phyloP scores from a whole-genome alignment of 768 basidiomycete genomes.

The Lepiota subincarnata region DNA sequence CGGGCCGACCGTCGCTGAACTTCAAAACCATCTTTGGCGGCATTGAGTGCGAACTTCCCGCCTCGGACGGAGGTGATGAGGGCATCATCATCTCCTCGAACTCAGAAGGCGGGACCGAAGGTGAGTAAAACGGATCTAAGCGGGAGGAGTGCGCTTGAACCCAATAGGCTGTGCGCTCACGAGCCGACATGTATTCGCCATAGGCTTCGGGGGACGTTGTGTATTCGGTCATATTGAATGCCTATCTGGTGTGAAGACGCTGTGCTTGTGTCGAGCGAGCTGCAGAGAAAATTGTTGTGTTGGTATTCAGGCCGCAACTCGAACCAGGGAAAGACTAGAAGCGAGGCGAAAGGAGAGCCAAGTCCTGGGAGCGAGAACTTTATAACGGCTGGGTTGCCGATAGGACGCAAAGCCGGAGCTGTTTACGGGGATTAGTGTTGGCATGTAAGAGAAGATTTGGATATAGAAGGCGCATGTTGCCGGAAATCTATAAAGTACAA shows the following conservation, averaged over 20 bases:
- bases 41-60: slow-evolving; percentile 45
- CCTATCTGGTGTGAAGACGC: not conserved
- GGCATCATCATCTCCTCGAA: slow-evolving; percentile 38
- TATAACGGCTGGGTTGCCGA: slow-evolving; percentile 29
- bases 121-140: slow-evolving; percentile 46
- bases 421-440: slow-evolving; percentile 27
- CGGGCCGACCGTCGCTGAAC: slow-evolving; percentile 60
- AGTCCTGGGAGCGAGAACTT: slow-evolving; percentile 24
- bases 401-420: slow-evolving; percentile 24
- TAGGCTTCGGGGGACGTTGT: slow-evolving; percentile 54
- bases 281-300: not conserved
- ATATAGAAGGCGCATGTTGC: slow-evolving; percentile 28
- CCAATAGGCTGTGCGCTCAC: slow-evolving; percentile 64
- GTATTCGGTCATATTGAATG: slow-evolving; percentile 57
- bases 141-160: slow-evolving; percentile 39
- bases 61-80: slow-evolving; percentile 42
- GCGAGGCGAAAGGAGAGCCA: slow-evolving; percentile 19
- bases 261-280: not conserved
- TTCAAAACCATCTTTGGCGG: slow-evolving; percentile 73
- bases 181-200: slow-evolving; percentile 53
- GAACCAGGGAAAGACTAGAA: slow-evolving; percentile 16
- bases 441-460: slow-evolving; percentile 19
- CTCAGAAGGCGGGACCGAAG: slow-evolving; percentile 52
- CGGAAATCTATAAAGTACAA: slow-evolving; percentile 27
- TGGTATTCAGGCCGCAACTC: slow-evolving; percentile 15